A percentile compares a stretch with the other conserved stretches of the same genome.
These are phyloP conservation scores for Penicillium chermesinum DNA, from an alignment of 495 filamentous ascomycete genomes.

Conservation along the genomic window DNA sequence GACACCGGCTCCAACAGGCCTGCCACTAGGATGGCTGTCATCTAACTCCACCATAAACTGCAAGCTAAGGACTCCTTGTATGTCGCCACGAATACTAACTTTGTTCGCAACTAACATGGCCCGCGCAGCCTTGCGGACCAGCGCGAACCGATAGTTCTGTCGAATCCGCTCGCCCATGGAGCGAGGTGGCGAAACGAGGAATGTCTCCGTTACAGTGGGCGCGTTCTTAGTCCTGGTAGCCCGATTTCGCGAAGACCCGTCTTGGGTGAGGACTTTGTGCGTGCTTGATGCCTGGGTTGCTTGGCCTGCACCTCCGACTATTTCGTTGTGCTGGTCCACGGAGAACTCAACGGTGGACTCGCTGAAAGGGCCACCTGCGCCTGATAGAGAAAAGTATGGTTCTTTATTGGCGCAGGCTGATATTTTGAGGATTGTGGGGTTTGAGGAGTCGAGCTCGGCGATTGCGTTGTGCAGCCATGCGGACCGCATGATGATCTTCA, in stretches of 20 bases:
- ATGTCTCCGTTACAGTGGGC: constrained; percentile 47
- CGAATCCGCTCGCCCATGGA: constrained; percentile 36
- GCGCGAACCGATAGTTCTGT: constrained; percentile 68
- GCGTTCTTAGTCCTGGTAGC: constrained; percentile 44
- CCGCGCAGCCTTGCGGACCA: constrained; percentile 74
- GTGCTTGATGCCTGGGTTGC: constrained; percentile 13
- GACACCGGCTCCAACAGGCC: constrained; percentile 19
- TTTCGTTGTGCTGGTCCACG: constrained; percentile 52
- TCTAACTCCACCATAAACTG: constrained; percentile 93
- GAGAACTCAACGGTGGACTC: constrained; percentile 81
- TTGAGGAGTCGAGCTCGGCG: constrained; percentile 70
- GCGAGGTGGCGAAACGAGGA: constrained; percentile 41
- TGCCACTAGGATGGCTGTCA: constrained; percentile 24
- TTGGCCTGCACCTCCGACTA: constrained; percentile 6
- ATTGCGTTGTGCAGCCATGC: constrained; percentile 80
- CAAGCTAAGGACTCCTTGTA: constrained; percentile 82
- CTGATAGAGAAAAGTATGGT: constrained; percentile 69
- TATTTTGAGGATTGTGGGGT: constrained; percentile 58
- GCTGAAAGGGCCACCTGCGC: constrained; percentile 67
- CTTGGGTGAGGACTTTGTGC: constrained; percentile 28
- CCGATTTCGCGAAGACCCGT: constrained; percentile 33
- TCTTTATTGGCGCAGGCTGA: constrained; percentile 52
- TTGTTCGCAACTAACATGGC: constrained; percentile 91
- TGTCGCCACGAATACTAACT: constrained; percentile 83
- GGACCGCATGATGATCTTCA: constrained; percentile 93